Percentiles rank a stretch among this genome's conserved stretches.
These are phyloP conservation scores for Dactylellina cionopaga DNA, from an alignment of 2,329 filamentous ascomycete species.

Conservation along the genomic window DNA sequence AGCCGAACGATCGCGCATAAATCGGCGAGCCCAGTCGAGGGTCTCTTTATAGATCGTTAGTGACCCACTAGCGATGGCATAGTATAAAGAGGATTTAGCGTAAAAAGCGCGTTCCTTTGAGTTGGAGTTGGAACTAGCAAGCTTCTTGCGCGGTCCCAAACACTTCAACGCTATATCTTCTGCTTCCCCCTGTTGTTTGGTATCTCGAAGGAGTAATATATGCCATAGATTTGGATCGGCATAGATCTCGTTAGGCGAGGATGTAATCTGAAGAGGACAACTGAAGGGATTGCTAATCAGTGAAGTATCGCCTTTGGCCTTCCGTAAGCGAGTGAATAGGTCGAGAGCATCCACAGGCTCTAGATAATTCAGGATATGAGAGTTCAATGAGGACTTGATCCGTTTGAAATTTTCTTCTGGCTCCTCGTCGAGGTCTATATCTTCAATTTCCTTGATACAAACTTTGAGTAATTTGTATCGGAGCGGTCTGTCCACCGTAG, in stretches of 20 bases:
- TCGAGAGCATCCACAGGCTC: not conserved
- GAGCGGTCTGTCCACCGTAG: not conserved
- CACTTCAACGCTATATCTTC: not conserved
- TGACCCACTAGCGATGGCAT: slow-evolving; percentile 3
- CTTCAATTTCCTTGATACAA: not conserved
- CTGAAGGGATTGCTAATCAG: not conserved
- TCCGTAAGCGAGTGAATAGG: not conserved
- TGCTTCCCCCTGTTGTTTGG: not conserved
- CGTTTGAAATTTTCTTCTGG: not conserved
- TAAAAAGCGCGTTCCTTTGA: not conserved
- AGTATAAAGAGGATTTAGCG: not conserved
- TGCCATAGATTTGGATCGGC: slow-evolving; percentile 3
- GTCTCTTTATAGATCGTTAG: not conserved
- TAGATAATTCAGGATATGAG: not conserved
- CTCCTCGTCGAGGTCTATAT: not conserved
- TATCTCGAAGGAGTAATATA: not conserved
- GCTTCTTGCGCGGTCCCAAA: not conserved
- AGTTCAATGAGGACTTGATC: not conserved
- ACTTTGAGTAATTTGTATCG: not conserved
- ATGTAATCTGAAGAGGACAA: not conserved
- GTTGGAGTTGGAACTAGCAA: not conserved
- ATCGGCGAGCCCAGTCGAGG: slow-evolving; percentile 14
- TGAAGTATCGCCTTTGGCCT: not conserved
- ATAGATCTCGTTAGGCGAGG: not conserved
- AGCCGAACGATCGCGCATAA: not conserved